These are phyloP conservation scores for Myxozyma melibiosi DNA, from an alignment of 805 yeast genomes.

Conservation along the genomic window DNA sequence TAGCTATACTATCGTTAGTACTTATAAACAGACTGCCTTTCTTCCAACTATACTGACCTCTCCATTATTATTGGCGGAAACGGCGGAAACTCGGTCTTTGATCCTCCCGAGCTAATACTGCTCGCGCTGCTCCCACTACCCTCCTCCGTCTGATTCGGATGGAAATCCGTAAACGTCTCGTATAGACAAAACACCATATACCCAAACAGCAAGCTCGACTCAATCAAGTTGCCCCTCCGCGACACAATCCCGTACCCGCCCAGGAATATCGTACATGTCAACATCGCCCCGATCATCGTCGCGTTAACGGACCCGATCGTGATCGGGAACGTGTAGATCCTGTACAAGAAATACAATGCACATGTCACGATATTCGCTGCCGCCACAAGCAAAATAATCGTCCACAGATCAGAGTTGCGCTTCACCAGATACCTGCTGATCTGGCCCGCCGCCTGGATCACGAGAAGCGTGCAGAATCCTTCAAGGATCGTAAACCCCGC, in stretches of 20 bases:
- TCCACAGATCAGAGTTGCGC: constrained; percentile 61
- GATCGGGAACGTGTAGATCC: constrained; percentile 74
- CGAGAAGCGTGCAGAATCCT: constrained; percentile 87
- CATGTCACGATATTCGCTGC: constrained; percentile 77
- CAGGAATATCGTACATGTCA: constrained; percentile 72
- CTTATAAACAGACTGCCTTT: not conserved
- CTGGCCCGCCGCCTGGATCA: constrained; percentile 92
- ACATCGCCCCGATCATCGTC: constrained; percentile 79
- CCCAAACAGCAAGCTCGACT: constrained; percentile 80
- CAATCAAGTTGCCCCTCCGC: constrained; percentile 85
- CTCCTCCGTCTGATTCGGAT: constrained; percentile 38
- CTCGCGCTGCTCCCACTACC: not conserved
- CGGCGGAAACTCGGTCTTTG: constrained; percentile 31
- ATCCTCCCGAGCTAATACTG: not conserved
- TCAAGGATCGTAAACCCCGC: constrained; percentile 87
- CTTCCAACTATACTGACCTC: constrained; percentile 30
- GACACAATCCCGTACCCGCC: constrained; percentile 84
- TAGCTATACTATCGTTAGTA: constrained; percentile 36
- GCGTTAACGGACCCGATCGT: constrained; percentile 73
- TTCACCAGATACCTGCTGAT: constrained; percentile 68
- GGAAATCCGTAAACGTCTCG: constrained; percentile 87
- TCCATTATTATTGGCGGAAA: constrained; percentile 46
- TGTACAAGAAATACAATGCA: constrained; percentile 74
- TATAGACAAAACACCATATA: constrained; percentile 92
- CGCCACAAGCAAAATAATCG: constrained; percentile 67